Percentiles rank a stretch among this genome's conserved stretches.
These are phyloP conservation scores for Mrakia blollopis DNA, from an alignment of 768 basidiomycete genomes.

Conservation along the genomic window DNA sequence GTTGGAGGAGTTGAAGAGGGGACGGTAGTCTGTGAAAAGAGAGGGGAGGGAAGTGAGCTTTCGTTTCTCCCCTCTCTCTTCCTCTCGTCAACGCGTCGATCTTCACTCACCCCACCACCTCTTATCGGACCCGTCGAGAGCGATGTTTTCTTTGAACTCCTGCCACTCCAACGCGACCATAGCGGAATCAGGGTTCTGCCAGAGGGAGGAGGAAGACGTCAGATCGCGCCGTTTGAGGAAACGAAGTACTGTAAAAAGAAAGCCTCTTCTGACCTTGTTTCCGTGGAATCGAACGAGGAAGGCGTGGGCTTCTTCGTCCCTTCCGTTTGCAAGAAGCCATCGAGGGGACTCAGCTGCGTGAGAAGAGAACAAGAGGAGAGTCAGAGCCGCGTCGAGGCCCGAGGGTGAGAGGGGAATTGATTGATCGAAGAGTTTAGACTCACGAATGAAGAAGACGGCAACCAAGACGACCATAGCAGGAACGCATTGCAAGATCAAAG, in stretches of 20 bases:
- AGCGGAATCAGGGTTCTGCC: constrained; percentile 49
- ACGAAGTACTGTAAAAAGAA: not conserved
- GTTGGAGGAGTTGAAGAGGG: constrained; percentile 35
- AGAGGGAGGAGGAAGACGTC: not conserved
- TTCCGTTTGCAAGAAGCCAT: constrained; percentile 45
- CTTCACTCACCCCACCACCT: constrained; percentile 48
- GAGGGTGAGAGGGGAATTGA: too few relatives aligned
- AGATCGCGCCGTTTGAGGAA: not conserved
- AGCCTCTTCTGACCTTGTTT: constrained; percentile 43
- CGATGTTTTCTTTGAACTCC: constrained; percentile 54
- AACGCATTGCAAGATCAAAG: constrained; percentile 42
- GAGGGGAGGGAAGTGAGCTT: not conserved
- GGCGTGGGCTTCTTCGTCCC: constrained; percentile 51
- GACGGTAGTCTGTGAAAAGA: constrained; percentile 46
- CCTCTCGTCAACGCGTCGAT: not conserved
- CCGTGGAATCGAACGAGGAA: constrained; percentile 52
- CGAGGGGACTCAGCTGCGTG: constrained; percentile 17
- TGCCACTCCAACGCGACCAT: constrained; percentile 54
- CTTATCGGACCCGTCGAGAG: constrained; percentile 55
- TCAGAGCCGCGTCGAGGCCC: not conserved
- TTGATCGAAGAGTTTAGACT: not conserved
- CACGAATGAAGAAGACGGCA: constrained; percentile 14
- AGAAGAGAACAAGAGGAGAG: too few relatives aligned
- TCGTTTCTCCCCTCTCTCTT: too few relatives aligned
- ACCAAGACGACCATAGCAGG: not conserved